phyloP scores from a whole-genome alignment of 2,329 filamentous ascomycete genomes.

The Verticillium isaacii region DNA sequence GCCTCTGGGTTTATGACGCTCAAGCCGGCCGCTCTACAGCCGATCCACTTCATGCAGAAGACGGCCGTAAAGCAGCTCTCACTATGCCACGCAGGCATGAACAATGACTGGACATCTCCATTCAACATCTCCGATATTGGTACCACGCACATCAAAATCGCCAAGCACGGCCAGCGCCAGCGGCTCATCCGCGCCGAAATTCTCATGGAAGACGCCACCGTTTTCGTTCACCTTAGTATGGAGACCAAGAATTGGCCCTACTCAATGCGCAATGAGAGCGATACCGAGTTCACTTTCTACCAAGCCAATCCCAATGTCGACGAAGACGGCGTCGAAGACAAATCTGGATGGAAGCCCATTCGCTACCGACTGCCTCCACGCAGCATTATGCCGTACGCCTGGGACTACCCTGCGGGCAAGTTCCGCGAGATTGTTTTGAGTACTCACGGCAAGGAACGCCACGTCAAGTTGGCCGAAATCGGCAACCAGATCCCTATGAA shows the following conservation, averaged over 20 bases:
- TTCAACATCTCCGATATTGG: constrained; percentile 97
- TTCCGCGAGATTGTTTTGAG: constrained; percentile 86
- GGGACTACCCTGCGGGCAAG: constrained; percentile 98
- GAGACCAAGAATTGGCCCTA: constrained; percentile 97
- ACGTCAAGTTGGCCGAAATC: constrained; percentile 94
- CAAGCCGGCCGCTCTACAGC: constrained; percentile 72
- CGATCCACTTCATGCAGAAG: constrained; percentile 85
- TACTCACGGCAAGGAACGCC: constrained; percentile 74
- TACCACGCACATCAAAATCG: constrained; percentile 87
- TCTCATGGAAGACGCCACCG: constrained; percentile 85
- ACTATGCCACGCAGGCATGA: constrained; percentile 86
- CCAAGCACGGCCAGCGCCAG: constrained; percentile 85
- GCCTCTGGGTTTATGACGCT: constrained; percentile 81
- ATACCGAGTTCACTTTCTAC: constrained; percentile 94
- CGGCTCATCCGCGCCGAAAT: constrained; percentile 83
- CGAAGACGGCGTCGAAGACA: constrained; percentile 79
- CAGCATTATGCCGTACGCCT: constrained; percentile 99
- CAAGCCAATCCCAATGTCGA: constrained; percentile 91
- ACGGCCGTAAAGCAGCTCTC: constrained; percentile 82
- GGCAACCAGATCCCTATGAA: constrained; percentile 95
- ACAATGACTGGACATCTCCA: constrained; percentile 96
- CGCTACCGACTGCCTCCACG: constrained; percentile 86
- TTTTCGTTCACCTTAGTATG: constrained; percentile 85
- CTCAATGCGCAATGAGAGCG: constrained; percentile 97
- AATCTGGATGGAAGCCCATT: constrained; percentile 87